A percentile compares a stretch with the other conserved stretches of the same genome.
Conservation (phyloP, 768 basidiomycete genomes). For the Termitomyces bulborhizus region DNA sequence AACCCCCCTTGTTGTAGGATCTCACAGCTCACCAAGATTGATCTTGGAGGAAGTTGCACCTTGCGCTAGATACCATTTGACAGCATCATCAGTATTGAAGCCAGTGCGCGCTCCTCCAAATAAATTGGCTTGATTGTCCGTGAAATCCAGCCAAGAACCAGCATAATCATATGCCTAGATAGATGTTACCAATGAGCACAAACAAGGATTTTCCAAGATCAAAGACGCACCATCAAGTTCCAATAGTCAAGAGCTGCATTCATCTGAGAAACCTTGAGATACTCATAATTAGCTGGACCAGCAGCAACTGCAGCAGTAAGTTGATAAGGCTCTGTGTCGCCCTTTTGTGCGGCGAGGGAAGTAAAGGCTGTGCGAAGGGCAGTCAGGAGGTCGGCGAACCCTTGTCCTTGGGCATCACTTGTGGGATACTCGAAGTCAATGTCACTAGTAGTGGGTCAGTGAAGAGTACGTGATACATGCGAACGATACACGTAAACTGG, state of each 20-base stretch:
- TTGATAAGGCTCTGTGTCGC: slow-evolving; percentile 54
- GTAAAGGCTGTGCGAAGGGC: slow-evolving; percentile 60
- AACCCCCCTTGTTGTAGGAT: background rate
- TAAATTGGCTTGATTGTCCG: slow-evolving; percentile 55
- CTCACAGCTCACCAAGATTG: slow-evolving; percentile 42
- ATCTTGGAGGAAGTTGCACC: slow-evolving; percentile 67
- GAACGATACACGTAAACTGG: background rate
- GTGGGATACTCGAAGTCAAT: slow-evolving; percentile 78
- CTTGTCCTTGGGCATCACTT: slow-evolving; percentile 51
- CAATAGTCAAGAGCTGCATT: slow-evolving; percentile 63
- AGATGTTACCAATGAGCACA: background rate
- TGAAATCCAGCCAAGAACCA: slow-evolving; percentile 66
- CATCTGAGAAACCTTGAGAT: slow-evolving; percentile 58
- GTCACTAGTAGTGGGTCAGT: slow-evolving; percentile 33
- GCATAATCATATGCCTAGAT: slow-evolving; percentile 68
- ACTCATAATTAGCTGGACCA: slow-evolving; percentile 51
- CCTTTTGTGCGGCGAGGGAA: slow-evolving; percentile 49
- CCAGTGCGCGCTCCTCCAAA: slow-evolving; percentile 59
- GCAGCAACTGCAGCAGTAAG: slow-evolving; percentile 61
- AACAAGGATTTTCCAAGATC: background rate
- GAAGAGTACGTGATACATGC: slow-evolving; percentile 14
- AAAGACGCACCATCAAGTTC: slow-evolving; percentile 68
- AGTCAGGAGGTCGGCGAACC: slow-evolving; percentile 59
- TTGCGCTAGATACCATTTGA: slow-evolving; percentile 50
- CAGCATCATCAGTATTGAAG: slow-evolving; percentile 62